Percentiles rank a stretch among this genome's conserved stretches.
phyloP scores from a whole-genome alignment of 345 rosid genomes.

The Citrus medica region DNA sequence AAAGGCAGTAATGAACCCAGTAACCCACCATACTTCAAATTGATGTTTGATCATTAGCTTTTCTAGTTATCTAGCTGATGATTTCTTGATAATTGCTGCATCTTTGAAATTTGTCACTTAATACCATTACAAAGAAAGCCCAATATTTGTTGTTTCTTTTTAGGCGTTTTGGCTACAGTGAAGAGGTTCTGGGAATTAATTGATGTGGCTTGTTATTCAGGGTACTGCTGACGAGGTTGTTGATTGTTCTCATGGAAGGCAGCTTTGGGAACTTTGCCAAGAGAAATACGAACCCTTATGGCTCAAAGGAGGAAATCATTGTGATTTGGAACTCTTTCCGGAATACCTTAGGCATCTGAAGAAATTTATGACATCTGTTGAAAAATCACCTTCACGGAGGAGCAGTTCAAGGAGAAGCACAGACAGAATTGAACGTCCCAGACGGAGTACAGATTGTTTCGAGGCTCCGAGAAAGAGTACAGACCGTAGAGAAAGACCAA shows the following conservation, averaged over 20 bases:
- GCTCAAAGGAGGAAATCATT: conserved; percentile 91
- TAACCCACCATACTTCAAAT: neutral
- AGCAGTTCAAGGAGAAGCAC: conserved; percentile 62
- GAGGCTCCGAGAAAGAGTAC: conserved; percentile 73
- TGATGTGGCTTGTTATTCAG: conserved; percentile 34
- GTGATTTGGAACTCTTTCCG: conserved; percentile 77
- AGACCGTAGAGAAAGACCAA: conserved; percentile 64
- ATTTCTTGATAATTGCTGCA: neutral
- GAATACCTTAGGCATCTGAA: conserved; percentile 87
- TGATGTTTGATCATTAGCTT: neutral
- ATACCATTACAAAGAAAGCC: neutral
- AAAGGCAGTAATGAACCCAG: neutral
- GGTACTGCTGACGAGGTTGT: conserved; percentile 95
- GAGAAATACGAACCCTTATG: conserved; percentile 94
- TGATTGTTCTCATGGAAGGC: conserved; percentile 91
- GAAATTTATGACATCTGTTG: conserved; percentile 80
- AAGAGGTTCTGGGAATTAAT: neutral
- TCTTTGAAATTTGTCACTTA: neutral
- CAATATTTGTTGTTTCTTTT: neutral
- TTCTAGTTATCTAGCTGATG: neutral
- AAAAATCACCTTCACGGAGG: conserved; percentile 64
- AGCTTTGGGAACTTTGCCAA: conserved; percentile 92
- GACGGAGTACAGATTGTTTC: conserved; percentile 50
- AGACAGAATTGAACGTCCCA: conserved; percentile 48
- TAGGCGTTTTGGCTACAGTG: neutral